A percentile compares a stretch with the other conserved stretches of the same genome.
Evolutionary conservation across 306 rosid species (phyloP).

Genomic region (Casuarina glauca): DNA sequence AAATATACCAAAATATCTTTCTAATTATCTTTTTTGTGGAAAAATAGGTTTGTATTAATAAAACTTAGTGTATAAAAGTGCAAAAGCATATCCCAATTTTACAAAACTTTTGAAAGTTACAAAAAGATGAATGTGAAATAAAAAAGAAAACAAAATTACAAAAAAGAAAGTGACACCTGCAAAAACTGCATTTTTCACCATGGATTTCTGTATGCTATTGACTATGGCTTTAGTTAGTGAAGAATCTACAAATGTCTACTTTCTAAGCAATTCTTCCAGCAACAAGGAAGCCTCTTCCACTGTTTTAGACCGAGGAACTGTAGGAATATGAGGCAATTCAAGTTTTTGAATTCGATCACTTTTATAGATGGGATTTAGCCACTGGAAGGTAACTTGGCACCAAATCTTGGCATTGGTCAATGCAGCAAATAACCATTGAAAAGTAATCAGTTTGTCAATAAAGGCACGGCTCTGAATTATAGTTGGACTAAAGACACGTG

Average conservation of each 20-base stretch:
- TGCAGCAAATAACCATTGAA: not conserved
- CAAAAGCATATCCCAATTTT: too few relatives aligned
- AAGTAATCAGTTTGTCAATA: too few relatives aligned
- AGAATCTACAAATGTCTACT: conserved; percentile 51
- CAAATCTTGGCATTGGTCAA: conserved; percentile 55
- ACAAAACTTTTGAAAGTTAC: too few relatives aligned
- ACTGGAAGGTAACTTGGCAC: conserved; percentile 68
- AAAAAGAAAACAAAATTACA: not conserved
- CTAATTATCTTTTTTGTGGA: too few relatives aligned
- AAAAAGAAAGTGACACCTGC: conserved; percentile 51
- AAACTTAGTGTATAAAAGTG: too few relatives aligned
- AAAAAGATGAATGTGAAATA: too few relatives aligned
- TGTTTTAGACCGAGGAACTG: conserved; percentile 64
- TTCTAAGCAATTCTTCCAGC: conserved; percentile 63
- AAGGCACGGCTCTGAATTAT: too few relatives aligned
- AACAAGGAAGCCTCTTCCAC: conserved; percentile 55
- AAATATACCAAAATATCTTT: too few relatives aligned
- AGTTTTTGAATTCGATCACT: conserved; percentile 62
- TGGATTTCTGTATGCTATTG: conserved; percentile 48
- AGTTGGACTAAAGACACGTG: too few relatives aligned
- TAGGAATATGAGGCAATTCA: conserved; percentile 63
- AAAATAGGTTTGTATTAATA: too few relatives aligned
- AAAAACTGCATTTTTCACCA: conserved; percentile 66
- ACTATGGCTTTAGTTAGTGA: conserved; percentile 60
- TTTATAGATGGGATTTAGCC: conserved; percentile 77